Evolutionary conservation across 306 rosid species (phyloP).

Genomic region (Glycine tomentella): DNA sequence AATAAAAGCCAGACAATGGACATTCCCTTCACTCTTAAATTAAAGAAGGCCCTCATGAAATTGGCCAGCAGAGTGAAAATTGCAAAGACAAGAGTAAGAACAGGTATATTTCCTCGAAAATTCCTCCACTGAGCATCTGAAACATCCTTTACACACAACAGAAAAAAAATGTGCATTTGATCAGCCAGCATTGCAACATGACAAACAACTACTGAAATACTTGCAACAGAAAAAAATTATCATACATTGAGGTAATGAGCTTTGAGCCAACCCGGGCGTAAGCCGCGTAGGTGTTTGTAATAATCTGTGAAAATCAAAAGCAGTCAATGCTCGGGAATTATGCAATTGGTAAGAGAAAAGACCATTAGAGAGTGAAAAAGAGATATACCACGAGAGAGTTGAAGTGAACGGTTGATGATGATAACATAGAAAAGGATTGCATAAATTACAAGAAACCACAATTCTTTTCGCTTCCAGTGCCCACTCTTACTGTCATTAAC

Average conservation of each 20-base stretch:
- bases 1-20: constrained; percentile 78
- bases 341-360: constrained; percentile 4
- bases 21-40: constrained; percentile 75
- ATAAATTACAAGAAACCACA: constrained; percentile 65
- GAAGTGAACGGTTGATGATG: constrained; percentile 78
- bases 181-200: constrained; percentile 22
- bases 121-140: constrained; percentile 99
- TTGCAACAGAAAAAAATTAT: background rate
- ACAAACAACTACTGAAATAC: constrained; percentile 27
- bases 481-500: constrained; percentile 37
- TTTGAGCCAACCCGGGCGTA: constrained; percentile 83
- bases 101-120: constrained; percentile 79
- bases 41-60: constrained; percentile 57
- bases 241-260: constrained; percentile 69
- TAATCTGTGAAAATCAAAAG: constrained; percentile 57
- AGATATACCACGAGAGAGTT: constrained; percentile 67
- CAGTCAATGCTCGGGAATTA: constrained; percentile 1
- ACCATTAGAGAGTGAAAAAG: background rate
- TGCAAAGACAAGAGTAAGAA: constrained; percentile 76
- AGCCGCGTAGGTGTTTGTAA: constrained; percentile 57
- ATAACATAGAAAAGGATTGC: constrained; percentile 71
- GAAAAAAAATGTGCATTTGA: constrained; percentile 24
- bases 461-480: constrained; percentile 60
- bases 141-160: constrained; percentile 62
- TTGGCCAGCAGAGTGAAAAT: constrained; percentile 65